Evolutionary conservation across 371 early-diverging fungal genomes (phyloP).

Genomic region (Lichtheimia hyalospora): DNA sequence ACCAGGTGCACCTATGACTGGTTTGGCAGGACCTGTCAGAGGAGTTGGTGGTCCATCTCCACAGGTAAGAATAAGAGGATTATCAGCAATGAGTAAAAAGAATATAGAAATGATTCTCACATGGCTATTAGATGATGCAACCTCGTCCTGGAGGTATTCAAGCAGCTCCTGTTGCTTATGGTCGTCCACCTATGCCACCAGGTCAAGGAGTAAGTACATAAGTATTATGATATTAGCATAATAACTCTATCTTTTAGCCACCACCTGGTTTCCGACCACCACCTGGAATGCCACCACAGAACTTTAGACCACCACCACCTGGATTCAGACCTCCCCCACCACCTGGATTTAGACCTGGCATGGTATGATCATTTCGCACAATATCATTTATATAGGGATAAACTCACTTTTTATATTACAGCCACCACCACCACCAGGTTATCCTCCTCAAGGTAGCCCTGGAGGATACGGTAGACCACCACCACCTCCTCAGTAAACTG

Average conservation of each 20-base stretch:
- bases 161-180: conserved; percentile 73
- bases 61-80: conserved; percentile 47
- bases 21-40: conserved; percentile 85
- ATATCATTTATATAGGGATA: background rate
- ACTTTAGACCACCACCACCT: conserved; percentile 47
- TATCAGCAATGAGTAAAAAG: background rate
- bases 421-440: conserved; percentile 14
- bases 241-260: conserved; percentile 27
- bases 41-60: conserved; percentile 92
- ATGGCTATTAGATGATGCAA: conserved; percentile 59
- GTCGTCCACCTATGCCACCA: conserved; percentile 58
- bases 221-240: background rate
- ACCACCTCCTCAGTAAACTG: background rate
- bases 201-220: background rate
- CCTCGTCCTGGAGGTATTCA: conserved; percentile 51
- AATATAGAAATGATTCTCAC: background rate
- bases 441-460: conserved; percentile 17
- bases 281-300: conserved; percentile 51
- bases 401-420: background rate
- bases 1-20: conserved; percentile 50
- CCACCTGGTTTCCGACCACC: conserved; percentile 58
- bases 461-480: conserved; percentile 18
- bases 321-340: conserved; percentile 46
- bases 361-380: conserved; percentile 20
- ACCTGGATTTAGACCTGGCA: conserved; percentile 40